A percentile compares a stretch with the other conserved stretches of the same genome.
These are phyloP conservation scores for Chaetomiaceae sp. DNA, from an alignment of 2,329 filamentous ascomycete species.

Conservation along the genomic window DNA sequence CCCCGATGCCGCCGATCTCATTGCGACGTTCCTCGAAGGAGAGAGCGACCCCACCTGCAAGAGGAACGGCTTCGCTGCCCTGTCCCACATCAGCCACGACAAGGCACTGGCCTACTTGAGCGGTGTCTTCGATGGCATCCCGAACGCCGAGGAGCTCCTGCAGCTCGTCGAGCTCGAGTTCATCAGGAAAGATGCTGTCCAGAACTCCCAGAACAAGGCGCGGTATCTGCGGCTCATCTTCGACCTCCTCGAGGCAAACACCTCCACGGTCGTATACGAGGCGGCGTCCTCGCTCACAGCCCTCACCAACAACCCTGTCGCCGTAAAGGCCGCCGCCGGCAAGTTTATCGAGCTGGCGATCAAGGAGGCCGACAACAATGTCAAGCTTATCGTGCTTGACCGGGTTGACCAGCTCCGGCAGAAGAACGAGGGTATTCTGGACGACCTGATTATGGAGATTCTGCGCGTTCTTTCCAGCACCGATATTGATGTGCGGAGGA, in stretches of 20 bases:
- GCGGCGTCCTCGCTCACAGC: conserved; percentile 92
- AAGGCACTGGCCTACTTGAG: conserved; percentile 85
- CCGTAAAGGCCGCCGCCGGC: conserved; percentile 89
- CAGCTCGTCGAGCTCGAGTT: conserved; percentile 95
- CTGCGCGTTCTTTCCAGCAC: conserved; percentile 90
- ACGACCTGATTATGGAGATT: conserved; percentile 96
- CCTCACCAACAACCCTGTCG: conserved; percentile 92
- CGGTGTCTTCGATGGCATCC: conserved; percentile 85
- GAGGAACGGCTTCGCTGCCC: conserved; percentile 91
- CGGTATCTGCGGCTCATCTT: conserved; percentile 93
- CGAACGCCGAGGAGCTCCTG: conserved; percentile 88
- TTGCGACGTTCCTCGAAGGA: conserved; percentile 80
- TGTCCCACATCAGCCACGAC: conserved; percentile 88
- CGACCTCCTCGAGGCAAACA: conserved; percentile 86
- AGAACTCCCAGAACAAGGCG: conserved; percentile 93
- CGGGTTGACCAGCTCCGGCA: conserved; percentile 72
- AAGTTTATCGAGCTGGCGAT: conserved; percentile 98
- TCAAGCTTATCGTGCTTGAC: conserved; percentile 96
- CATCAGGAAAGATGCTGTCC: conserved; percentile 93
- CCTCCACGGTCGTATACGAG: conserved; percentile 95
- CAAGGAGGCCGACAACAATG: conserved; percentile 97
- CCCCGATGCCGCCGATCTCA: conserved; percentile 89
- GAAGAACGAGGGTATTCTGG: conserved; percentile 75
- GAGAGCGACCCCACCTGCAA: conserved; percentile 96
- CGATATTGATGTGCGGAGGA: conserved; percentile 91